Base-by-base conservation (phyloP, 768 basidiomycete genomes). In the Leccinum variicolor region DNA sequence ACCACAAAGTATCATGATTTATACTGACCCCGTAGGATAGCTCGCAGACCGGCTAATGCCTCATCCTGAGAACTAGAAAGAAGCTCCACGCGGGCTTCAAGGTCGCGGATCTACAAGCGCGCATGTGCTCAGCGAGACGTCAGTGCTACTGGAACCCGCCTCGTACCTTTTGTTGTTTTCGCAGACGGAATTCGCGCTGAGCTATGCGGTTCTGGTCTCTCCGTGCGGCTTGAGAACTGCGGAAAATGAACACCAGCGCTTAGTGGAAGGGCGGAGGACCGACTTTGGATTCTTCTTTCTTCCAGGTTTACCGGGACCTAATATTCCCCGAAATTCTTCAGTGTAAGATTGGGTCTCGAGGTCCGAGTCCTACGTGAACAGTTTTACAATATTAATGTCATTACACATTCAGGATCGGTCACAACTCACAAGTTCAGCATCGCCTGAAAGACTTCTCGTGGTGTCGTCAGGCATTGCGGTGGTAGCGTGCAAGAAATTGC, bases 61-160 rank as follows among this genome's bases (percentile, higher is more conserved):
- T 96, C 92, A 79, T 94, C 94, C 66, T 93, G 87, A 43, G 90
- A 91, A 19, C 92, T 93, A 6, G 94, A 96, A 17, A 97, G 81
- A 8, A 97, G 86, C 73, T 95, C 94, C n/a, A 97, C 92, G 47
- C 91, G 84, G 19, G 94, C 94, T 75, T 97, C 94, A 36, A 97
- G 84, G 74, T 97, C 94, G 21, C 94, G 90, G 72, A 97, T 94
- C 92, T 97, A 64, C 17, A 50, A 41, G 28, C 48, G 36, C 48
- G 47, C 60, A 55, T 52, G 19, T 46, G 26, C 43, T 59, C 54
- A 56, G 54, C 51, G 34, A 49, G 36, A 19, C 6, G 9, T 34
- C 29, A 54, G 50, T 19, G 21, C 14, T 14, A 36, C 17, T 15
- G 10, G 46, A 46, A 43, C 29, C 47, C 48, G 29, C 52, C 9